Evolutionary conservation across 1,284 basidiomycete genomes (phyloP), one percentile per base, ranked within the genome.

Genomic region (Ganoderma meredithae): DNA sequence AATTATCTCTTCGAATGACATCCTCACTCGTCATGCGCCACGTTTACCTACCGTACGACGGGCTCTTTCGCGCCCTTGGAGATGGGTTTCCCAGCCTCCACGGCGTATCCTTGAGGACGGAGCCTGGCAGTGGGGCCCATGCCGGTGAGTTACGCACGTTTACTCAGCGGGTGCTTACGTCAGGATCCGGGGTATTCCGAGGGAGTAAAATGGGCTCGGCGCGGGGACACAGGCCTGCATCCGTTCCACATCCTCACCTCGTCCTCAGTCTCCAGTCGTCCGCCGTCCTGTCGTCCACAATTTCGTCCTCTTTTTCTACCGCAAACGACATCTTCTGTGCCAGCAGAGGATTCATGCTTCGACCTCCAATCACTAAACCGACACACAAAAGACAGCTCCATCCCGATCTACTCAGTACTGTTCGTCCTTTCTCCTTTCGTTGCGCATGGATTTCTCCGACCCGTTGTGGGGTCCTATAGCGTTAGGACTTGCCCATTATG

Each of bases 311-410:
- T 84, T 81, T 81, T 77, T 76, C 74, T 75, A 76, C 79, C 78
- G 79, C 71, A 72, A 68, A 78, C 78, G 73, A 76, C 74, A 81
- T 88, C 88, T 90, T 92, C 91, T 92, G 90, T 89, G 83, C 78
- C 81, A 83, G 83, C 88, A 92, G 89, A 88, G 86, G 90, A 91
- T 94, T 92, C 91, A 94, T 94, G 92, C 91, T 92, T 92, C 91
- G 90, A 87, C 90, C 90, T 88, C 89, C 88, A 86, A 87, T 88
- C 83, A 84, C 81, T 86, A 88, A 86, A 83, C 81, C 84, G 80
- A 86, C 86, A 83, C 84, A 88, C 81, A 88, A 87, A 83, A 87
- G 83, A 83, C 82, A 83, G 74, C 86, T 85, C 78, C 81, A 85
- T 78, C 86, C 82, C 77, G 83, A 86, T 81, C 84, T 84, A 76